Evolutionary conservation across 169 alveolate genomes (phyloP).

Genomic region (Plasmodium inui): DNA sequence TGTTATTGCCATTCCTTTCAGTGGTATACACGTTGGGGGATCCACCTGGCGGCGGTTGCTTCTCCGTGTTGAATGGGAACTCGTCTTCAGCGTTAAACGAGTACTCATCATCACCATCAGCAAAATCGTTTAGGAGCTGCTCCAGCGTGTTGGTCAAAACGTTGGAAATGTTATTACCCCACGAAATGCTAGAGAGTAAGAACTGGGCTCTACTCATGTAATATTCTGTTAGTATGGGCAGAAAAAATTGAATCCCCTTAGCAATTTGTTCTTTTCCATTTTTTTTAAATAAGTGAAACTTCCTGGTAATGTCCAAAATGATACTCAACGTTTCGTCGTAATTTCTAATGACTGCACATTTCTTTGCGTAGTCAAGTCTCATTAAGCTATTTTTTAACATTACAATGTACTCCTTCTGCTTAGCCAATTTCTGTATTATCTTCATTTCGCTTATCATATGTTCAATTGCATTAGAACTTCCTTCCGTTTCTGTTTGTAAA

Average conservation of each 20-base stretch:
- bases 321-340: conserved; percentile 32
- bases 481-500: conserved; percentile 9
- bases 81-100: not conserved
- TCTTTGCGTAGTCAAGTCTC: conserved; percentile 50
- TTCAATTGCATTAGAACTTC: conserved; percentile 9
- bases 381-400: conserved; percentile 32
- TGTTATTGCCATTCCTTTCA: not conserved
- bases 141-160: conserved; percentile 27
- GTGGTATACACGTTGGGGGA: not conserved
- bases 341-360: conserved; percentile 57
- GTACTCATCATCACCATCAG: conserved; percentile 14
- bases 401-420: conserved; percentile 55
- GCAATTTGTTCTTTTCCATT: conserved; percentile 26
- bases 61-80: not conserved
- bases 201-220: conserved; percentile 28
- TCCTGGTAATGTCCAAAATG: conserved; percentile 35
- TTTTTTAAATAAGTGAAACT: conserved; percentile 46
- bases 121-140: conserved; percentile 33
- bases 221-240: conserved; percentile 38
- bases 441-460: conserved; percentile 66
- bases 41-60: not conserved
- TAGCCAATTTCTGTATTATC: conserved; percentile 28
- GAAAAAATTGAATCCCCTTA: conserved; percentile 44
- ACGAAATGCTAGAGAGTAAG: conserved; percentile 41
- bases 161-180: conserved; percentile 63